phyloP scores from a whole-genome alignment of 768 basidiomycete species.

The Flagelloscypha sp. region DNA sequence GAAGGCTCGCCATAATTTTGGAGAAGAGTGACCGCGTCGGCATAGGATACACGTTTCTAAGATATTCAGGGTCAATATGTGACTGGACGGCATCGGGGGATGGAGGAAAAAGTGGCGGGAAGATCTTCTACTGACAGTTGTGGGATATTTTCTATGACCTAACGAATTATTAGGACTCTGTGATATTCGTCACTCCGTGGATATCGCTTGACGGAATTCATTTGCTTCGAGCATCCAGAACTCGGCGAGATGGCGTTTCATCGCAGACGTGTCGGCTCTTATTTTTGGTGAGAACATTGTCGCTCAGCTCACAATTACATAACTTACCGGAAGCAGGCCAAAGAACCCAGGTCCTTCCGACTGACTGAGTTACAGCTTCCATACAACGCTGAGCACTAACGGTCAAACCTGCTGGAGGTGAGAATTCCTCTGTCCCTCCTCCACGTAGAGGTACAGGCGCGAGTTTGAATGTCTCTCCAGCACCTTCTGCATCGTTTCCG shows the following conservation, averaged over 20 bases:
- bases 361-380: constrained; percentile 71
- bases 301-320: too few species aligned
- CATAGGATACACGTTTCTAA: constrained; percentile 76
- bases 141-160: too few species aligned
- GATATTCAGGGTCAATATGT: constrained; percentile 19
- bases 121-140: too few species aligned
- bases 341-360: constrained; percentile 85
- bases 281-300: too few species aligned
- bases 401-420: constrained; percentile 71
- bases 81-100: too few species aligned
- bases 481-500: constrained; percentile 90
- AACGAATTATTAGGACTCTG: too few species aligned
- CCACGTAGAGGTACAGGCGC: constrained; percentile 30
- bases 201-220: too few species aligned
- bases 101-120: too few species aligned
- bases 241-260: constrained; percentile 85
- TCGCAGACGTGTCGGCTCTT: constrained; percentile 86
- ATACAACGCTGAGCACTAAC: constrained; percentile 96
- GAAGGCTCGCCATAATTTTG: constrained; percentile 16
- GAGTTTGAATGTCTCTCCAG: constrained; percentile 84
- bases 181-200: too few species aligned
- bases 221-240: constrained; percentile 99
- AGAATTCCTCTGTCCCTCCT: constrained; percentile 41
- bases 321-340: constrained; percentile 93
- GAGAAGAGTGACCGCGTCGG: constrained; percentile 61